A percentile compares a stretch with the other conserved stretches of the same genome.
Evolutionary conservation across 129 eudicot species (phyloP).

Genomic region (Calendula officinalis): DNA sequence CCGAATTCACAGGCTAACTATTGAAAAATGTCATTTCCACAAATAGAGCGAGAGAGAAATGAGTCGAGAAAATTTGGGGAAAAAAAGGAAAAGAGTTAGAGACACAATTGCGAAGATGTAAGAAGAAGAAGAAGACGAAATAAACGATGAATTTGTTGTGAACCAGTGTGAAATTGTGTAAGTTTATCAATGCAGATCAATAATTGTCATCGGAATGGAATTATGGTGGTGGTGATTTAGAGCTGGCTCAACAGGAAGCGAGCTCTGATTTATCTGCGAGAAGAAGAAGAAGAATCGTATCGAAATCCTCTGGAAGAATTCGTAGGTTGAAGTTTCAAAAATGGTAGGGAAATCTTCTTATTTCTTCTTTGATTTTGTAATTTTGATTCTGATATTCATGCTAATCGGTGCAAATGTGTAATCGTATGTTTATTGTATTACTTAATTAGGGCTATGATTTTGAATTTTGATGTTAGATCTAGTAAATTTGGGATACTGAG

Average conservation of each 20-base stretch:
- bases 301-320: constrained; percentile 10
- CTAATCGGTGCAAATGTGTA: neutral
- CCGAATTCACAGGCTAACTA: constrained; percentile 31
- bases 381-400: constrained; percentile 7
- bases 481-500: neutral
- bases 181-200: constrained; percentile 17
- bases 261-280: constrained; percentile 12
- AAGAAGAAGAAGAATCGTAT: neutral
- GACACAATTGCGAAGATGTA: constrained; percentile 1
- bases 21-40: constrained; percentile 35
- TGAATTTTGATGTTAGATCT: neutral
- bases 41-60: constrained; percentile 23
- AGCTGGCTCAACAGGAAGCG: constrained; percentile 15
- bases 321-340: constrained; percentile 6
- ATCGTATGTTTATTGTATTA: constrained; percentile 7
- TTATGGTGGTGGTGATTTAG: constrained; percentile 6
- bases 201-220: neutral
- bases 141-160: constrained; percentile 3
- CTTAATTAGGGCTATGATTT: constrained; percentile 4
- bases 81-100: neutral
- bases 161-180: neutral
- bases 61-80: constrained; percentile 15
- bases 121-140: neutral
- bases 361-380: neutral
- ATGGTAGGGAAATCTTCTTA: constrained; percentile 27